These are phyloP conservation scores for Raffaelea albimanens DNA, from an alignment of 2,329 filamentous ascomycete genomes.

Conservation along the genomic window DNA sequence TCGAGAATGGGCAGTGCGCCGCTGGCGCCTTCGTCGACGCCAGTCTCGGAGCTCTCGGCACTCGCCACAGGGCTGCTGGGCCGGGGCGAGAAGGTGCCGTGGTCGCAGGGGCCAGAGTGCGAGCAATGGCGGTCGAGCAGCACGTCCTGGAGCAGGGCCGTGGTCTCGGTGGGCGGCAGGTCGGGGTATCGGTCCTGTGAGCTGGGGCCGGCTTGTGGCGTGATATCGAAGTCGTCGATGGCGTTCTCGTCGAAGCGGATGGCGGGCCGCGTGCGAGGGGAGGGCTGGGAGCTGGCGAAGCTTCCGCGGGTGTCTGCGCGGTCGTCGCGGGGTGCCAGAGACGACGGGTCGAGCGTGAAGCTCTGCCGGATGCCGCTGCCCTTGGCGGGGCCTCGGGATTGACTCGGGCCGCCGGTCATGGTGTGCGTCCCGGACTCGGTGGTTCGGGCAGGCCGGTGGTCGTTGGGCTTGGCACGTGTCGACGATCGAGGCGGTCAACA, in stretches of 20 bases:
- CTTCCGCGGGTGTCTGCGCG: too few relatives aligned
- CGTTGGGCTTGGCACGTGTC: too few relatives aligned
- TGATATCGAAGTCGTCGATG: constrained; percentile 8
- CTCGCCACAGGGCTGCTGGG: constrained; percentile 39
- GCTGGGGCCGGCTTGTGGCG: constrained; percentile 11
- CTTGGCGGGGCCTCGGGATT: constrained; percentile 28
- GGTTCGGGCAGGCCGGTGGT: too few relatives aligned
- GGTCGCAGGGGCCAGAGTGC: constrained; percentile 48
- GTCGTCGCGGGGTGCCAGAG: not conserved
- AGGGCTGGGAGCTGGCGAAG: constrained; percentile 7
- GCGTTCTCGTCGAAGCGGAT: constrained; percentile 11
- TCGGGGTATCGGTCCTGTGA: constrained; percentile 4
- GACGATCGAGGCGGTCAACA: too few relatives aligned
- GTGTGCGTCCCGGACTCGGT: too few relatives aligned
- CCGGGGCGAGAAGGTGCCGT: constrained; percentile 69
- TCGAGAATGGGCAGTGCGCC: constrained; percentile 28
- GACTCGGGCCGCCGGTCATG: too few relatives aligned
- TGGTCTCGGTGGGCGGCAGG: constrained; percentile 33
- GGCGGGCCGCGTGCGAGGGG: constrained; percentile 8
- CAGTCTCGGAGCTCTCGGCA: constrained; percentile 20
- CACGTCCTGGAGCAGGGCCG: constrained; percentile 34
- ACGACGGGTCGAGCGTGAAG: constrained; percentile 20
- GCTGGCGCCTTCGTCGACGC: constrained; percentile 21
- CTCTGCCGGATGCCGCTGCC: constrained; percentile 38
- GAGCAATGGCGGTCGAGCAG: constrained; percentile 25